Evolutionary conservation across 2,329 filamentous ascomycete genomes (phyloP).

Genomic region (Elsinoe batatas): DNA sequence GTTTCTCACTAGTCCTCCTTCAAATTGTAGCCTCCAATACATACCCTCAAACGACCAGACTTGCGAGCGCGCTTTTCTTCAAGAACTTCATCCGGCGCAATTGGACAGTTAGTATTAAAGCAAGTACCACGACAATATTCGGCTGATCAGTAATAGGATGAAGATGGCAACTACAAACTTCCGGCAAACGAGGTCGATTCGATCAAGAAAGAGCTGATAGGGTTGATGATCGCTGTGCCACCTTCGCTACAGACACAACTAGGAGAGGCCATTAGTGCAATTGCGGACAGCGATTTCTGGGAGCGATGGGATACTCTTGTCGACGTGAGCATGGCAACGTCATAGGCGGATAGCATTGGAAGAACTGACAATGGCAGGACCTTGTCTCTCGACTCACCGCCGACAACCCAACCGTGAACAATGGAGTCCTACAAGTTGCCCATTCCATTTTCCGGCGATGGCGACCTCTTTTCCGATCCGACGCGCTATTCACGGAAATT

Average conservation of each 20-base stretch:
- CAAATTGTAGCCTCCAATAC: conserved; percentile 75
- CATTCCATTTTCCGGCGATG: conserved; percentile 97
- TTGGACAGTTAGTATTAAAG: conserved; percentile 58
- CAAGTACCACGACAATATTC: conserved; percentile 4
- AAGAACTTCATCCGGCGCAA: conserved; percentile 96
- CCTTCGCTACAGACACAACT: conserved; percentile 82
- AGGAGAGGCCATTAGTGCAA: conserved; percentile 91
- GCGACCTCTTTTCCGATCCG: conserved; percentile 86
- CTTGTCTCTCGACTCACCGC: conserved; percentile 78
- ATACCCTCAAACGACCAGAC: conserved; percentile 65
- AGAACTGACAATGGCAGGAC: conserved; percentile 44
- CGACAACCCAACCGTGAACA: conserved; percentile 74
- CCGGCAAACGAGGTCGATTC: conserved; percentile 70
- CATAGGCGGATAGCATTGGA: neutral
- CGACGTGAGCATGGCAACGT: conserved; percentile 44
- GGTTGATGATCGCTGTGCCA: conserved; percentile 89
- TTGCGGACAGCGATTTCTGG: conserved; percentile 97
- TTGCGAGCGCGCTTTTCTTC: conserved; percentile 86
- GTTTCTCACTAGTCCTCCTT: conserved; percentile 76
- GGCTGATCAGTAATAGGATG: conserved; percentile 48
- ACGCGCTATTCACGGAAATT: conserved; percentile 89
- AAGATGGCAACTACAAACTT: conserved; percentile 88
- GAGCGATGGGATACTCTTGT: conserved; percentile 92
- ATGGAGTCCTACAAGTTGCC: conserved; percentile 90
- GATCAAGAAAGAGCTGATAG: conserved; percentile 92